Conservation (phyloP, 1,284 basidiomycete genomes). For the Sutorius eximius region DNA sequence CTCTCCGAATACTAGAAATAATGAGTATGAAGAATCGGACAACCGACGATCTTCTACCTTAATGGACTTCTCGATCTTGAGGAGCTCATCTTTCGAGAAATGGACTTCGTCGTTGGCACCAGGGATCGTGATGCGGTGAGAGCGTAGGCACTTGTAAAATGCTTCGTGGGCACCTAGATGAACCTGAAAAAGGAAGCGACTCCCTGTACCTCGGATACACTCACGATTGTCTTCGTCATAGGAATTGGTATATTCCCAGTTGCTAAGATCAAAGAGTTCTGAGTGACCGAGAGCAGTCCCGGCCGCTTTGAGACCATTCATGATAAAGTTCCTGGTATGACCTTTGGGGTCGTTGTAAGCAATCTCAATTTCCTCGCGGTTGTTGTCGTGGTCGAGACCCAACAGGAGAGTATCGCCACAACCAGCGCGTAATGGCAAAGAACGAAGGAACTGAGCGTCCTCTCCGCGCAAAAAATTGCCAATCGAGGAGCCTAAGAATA, state of each 20-base stretch:
- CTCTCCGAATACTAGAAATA: constrained; percentile 70
- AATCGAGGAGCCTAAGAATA: constrained; percentile 94
- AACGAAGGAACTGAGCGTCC: constrained; percentile 75
- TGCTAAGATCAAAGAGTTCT: constrained; percentile 56
- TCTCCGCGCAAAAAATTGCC: constrained; percentile 87
- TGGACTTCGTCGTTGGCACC: constrained; percentile 42
- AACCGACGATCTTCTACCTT: constrained; percentile 56
- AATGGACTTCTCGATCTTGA: constrained; percentile 86
- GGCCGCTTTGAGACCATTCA: constrained; percentile 81
- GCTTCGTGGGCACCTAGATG: constrained; percentile 80
- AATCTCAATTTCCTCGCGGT: constrained; percentile 61
- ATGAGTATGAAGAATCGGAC: constrained; percentile 3
- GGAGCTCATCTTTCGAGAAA: constrained; percentile 71
- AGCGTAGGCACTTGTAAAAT: constrained; percentile 71
- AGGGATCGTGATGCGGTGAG: constrained; percentile 62
- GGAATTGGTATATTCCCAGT: constrained; percentile 83
- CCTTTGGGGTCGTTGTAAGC: constrained; percentile 87
- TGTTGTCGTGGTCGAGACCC: constrained; percentile 85
- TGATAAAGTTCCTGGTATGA: constrained; percentile 81
- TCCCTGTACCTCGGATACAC: constrained; percentile 31
- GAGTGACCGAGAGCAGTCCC: constrained; percentile 64
- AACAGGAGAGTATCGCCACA: constrained; percentile 72
- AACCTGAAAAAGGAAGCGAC: constrained; percentile 4
- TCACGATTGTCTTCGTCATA: constrained; percentile 74
- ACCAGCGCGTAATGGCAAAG: constrained; percentile 75